Percentiles rank a stretch among this genome's conserved stretches.
These are phyloP conservation scores for Scheffersomyces coipomensis DNA, from an alignment of 805 yeast species.

Conservation along the genomic window DNA sequence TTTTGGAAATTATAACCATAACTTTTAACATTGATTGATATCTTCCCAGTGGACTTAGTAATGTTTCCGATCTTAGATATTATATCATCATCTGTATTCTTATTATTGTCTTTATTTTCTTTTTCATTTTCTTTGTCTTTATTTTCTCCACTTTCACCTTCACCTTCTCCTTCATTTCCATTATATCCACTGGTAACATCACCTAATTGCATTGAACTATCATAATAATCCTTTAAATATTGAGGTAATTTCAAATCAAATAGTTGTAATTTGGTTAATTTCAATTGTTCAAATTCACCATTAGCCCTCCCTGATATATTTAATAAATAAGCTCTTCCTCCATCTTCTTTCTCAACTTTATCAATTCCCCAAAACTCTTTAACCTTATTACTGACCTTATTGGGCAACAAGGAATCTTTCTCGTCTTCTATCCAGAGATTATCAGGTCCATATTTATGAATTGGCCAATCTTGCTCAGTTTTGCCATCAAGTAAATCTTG, in stretches of 20 bases:
- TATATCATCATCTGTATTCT: not conserved
- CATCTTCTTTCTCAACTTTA: conserved; percentile 9
- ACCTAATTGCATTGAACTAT: conserved; percentile 14
- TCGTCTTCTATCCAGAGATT: conserved; percentile 46
- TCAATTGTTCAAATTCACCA: conserved; percentile 26
- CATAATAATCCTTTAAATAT: conserved; percentile 28
- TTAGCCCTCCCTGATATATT: conserved; percentile 34
- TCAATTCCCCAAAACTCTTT: conserved; percentile 50
- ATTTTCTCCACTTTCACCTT: conserved; percentile 20
- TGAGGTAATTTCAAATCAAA: conserved; percentile 23
- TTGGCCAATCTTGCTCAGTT: conserved; percentile 55
- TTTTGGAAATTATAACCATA: conserved; percentile 22
- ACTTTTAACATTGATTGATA: conserved; percentile 20
- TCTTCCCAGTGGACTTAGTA: conserved; percentile 23
- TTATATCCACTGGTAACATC: conserved; percentile 15
- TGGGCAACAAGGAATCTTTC: conserved; percentile 58
- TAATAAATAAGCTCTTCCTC: conserved; percentile 23
- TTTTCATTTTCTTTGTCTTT: conserved; percentile 23
- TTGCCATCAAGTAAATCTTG: conserved; percentile 50
- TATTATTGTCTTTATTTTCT: conserved; percentile 14
- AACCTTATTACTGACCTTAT: conserved; percentile 49
- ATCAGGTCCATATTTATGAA: conserved; percentile 45
- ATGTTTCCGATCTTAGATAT: conserved; percentile 24
- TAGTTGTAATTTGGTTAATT: conserved; percentile 10
- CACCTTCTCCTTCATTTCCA: conserved; percentile 14